Percentiles rank a stretch among this genome's conserved stretches.
Evolutionary conservation across 345 rosid genomes (phyloP).

Genomic region (Carallia pectinifolia): DNA sequence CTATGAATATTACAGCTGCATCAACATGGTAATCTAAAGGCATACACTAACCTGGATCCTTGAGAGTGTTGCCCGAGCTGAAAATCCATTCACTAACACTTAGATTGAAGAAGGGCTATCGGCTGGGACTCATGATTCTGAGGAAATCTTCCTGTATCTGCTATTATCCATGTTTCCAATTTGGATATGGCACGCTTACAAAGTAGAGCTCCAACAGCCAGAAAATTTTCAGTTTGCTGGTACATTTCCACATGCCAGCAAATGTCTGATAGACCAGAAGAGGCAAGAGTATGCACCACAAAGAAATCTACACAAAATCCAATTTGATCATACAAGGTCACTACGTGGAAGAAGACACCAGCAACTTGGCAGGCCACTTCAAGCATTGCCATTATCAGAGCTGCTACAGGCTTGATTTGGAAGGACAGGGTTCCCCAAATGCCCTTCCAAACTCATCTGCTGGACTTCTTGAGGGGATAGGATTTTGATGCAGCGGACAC

Average conservation of each 20-base stretch:
- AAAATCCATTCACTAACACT: not conserved
- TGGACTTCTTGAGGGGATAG: constrained; percentile 77
- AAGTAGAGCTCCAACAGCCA: constrained; percentile 4
- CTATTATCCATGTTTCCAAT: too few relatives aligned
- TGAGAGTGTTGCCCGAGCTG: not conserved
- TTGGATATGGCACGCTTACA: too few relatives aligned
- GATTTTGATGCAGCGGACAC: constrained; percentile 70
- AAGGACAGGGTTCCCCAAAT: constrained; percentile 47
- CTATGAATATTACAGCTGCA: constrained; percentile 1
- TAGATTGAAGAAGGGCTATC: not conserved
- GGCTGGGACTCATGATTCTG: too few relatives aligned
- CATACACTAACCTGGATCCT: constrained; percentile 11
- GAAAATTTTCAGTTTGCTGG: constrained; percentile 4
- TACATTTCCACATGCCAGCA: not conserved
- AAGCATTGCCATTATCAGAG: constrained; percentile 57
- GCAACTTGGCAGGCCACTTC: constrained; percentile 22
- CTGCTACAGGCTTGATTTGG: constrained; percentile 71
- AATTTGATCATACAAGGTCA: constrained; percentile 12
- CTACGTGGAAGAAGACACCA: constrained; percentile 18
- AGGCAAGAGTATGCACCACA: not conserved
- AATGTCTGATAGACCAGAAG: not conserved
- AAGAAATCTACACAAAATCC: constrained; percentile 22
- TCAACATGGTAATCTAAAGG: constrained; percentile 2
- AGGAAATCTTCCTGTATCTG: too few relatives aligned
- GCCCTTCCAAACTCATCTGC: constrained; percentile 77